Conservation (phyloP, 768 basidiomycete species). For the Roridomyces roridus region DNA sequence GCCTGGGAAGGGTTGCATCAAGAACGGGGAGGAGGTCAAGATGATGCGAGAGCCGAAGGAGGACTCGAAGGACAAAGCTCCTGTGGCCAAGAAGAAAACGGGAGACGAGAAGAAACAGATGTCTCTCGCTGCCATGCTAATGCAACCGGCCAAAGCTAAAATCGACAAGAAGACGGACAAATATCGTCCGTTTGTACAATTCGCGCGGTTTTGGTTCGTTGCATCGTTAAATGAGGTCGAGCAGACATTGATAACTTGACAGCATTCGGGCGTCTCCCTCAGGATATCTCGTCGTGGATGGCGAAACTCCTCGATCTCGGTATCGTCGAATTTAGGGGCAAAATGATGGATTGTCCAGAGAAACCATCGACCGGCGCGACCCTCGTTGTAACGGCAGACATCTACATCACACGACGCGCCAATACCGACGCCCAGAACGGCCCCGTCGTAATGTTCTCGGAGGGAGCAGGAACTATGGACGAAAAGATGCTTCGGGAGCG, state of each 20-base stretch:
- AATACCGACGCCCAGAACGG: conserved; percentile 40
- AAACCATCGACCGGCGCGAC: conserved; percentile 75
- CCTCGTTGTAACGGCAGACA: conserved; percentile 77
- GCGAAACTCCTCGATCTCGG: conserved; percentile 76
- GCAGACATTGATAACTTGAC: neutral
- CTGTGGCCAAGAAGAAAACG: conserved; percentile 41
- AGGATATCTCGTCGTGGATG: conserved; percentile 74
- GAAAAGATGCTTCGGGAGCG: conserved; percentile 83
- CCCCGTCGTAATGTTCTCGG: conserved; percentile 59
- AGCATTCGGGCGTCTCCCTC: conserved; percentile 83
- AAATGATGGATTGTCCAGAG: conserved; percentile 80
- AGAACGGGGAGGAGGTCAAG: conserved; percentile 61
- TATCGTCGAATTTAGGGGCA: conserved; percentile 73
- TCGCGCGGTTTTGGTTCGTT: conserved; percentile 68
- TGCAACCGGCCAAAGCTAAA: conserved; percentile 54
- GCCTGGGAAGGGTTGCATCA: conserved; percentile 75
- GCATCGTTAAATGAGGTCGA: neutral
- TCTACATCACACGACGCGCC: conserved; percentile 65
- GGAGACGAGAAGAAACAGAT: conserved; percentile 65
- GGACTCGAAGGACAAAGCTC: conserved; percentile 36
- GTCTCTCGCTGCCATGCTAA: conserved; percentile 70
- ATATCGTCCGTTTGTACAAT: conserved; percentile 72
- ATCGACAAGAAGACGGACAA: conserved; percentile 66
- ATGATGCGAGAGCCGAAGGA: conserved; percentile 62
- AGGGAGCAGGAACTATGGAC: conserved; percentile 79